Evolutionary conservation across 371 early-diverging fungal species (phyloP), one percentile per base, ranked within the genome.

Genomic region (Mortierella sp.): DNA sequence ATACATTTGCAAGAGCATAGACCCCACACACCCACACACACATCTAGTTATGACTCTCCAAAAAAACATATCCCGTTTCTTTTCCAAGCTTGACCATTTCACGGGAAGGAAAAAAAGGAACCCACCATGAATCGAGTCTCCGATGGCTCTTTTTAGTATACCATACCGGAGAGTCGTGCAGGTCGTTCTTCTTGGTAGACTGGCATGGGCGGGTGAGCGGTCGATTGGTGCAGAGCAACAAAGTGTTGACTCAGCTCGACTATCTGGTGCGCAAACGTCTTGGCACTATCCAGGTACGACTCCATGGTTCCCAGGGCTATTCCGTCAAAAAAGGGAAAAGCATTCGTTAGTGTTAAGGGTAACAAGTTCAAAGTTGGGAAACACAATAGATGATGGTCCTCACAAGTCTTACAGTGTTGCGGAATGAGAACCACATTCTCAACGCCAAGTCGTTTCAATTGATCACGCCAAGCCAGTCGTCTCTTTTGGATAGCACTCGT

Each of bases 401-500:
- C n/a, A n/a, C n/a, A n/a, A n/a, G n/a, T n/a, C 72, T 44, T 72
- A 72, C 72, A 54, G 46, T 63, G 60, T 37, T 74, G 76, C 48
- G 76, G 76, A 22, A 74, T 45, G 14, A 74, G 57, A 22, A 60
- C 68, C 27, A 74, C 45, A 55, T 74, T 74, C 39, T 67, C 64
- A 2, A 68, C 64, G 2, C 76, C 76, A n/a, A 74, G 46, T 28
- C 76, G 76, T 24, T 60, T 51, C 55, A 74, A 28, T 28, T 74
- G 76, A 31, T 74, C 76, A 29, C 68, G 60, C 76, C 76, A 74
- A 17, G 69, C 76, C 22, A 64, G 37, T 3, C 76, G 63, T 27
- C 64, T 55, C 44, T 64, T 74, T 34, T 68, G 76, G 17, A 60
- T 31, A 0, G 60, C 68, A 7, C 57, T 67, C 44, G 68, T 60